Evolutionary conservation across 1,139 yeast genomes (phyloP).

Genomic region (Candida sp.): DNA sequence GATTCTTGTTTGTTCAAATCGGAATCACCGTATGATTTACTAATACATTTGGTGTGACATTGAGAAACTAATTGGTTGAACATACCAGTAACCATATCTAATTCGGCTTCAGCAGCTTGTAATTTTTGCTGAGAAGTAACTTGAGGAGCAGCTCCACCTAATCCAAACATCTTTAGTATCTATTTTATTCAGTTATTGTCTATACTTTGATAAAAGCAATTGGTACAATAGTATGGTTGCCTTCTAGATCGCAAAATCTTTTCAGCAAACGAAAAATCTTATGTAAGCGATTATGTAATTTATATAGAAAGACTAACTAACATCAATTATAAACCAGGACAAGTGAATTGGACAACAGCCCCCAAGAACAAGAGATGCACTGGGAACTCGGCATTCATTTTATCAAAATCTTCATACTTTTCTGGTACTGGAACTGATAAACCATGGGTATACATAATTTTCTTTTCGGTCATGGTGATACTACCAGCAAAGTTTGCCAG

Average conservation of each 20-base stretch:
- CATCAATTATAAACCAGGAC: conserved; percentile 25
- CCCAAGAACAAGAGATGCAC: conserved; percentile 29
- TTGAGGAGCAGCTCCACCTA: conserved; percentile 79
- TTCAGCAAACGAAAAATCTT: neutral
- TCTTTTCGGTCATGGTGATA: conserved; percentile 32
- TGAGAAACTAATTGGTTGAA: conserved; percentile 82
- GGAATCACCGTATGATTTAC: conserved; percentile 62
- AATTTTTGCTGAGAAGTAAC: conserved; percentile 71
- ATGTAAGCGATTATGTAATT: neutral
- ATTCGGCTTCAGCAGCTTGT: conserved; percentile 81
- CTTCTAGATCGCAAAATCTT: conserved; percentile 1
- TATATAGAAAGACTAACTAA: no score
- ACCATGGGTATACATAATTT: conserved; percentile 39
- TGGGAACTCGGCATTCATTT: conserved; percentile 18
- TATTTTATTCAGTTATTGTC: neutral
- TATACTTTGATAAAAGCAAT: neutral
- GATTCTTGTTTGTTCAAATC: conserved; percentile 84
- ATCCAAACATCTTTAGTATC: conserved; percentile 61
- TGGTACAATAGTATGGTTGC: neutral
- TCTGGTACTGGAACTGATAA: conserved; percentile 29
- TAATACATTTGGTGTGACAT: conserved; percentile 89
- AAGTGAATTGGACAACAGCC: conserved; percentile 33
- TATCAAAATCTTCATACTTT: conserved; percentile 21
- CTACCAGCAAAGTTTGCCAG: conserved; percentile 31
- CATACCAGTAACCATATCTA: conserved; percentile 97